Evolutionary conservation across 768 basidiomycete genomes (phyloP).

Genomic region (Termitomyces titanicus): DNA sequence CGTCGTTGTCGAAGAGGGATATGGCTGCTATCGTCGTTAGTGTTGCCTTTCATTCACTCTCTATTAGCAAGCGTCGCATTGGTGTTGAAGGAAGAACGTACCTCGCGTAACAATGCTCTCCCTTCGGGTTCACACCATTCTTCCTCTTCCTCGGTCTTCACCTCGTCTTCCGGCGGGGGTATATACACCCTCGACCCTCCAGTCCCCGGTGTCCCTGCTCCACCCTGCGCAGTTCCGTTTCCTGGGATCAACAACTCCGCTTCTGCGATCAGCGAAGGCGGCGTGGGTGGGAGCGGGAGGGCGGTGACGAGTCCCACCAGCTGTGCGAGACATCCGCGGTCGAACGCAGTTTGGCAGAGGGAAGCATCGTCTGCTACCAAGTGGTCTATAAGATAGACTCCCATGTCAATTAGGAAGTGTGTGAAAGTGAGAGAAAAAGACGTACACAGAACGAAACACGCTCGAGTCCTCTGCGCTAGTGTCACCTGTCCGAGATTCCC

Average conservation of each 20-base stretch:
- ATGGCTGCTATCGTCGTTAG: constrained; percentile 75
- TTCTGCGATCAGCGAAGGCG: neutral
- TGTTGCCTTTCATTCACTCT: too few species aligned
- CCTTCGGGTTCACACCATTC: constrained; percentile 50
- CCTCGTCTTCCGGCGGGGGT: constrained; percentile 18
- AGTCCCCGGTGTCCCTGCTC: neutral
- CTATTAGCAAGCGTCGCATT: too few species aligned
- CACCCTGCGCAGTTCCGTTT: neutral
- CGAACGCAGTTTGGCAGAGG: constrained; percentile 64
- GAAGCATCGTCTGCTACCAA: constrained; percentile 69
- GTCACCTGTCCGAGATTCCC: neutral
- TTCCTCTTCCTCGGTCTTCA: constrained; percentile 53
- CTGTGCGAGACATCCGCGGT: constrained; percentile 61
- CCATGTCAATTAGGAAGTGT: neutral
- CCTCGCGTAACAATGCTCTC: constrained; percentile 60
- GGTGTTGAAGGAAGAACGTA: constrained; percentile 20
- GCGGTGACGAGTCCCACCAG: constrained; percentile 48
- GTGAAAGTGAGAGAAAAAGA: constrained; percentile 11
- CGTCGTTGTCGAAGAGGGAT: constrained; percentile 67
- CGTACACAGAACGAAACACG: constrained; percentile 76
- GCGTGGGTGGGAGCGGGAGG: constrained; percentile 41
- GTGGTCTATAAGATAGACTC: constrained; percentile 48
- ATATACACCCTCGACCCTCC: neutral
- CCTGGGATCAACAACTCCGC: neutral
- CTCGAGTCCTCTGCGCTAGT: constrained; percentile 18